phyloP scores from a whole-genome alignment of 108 stramenopile genomes.

The Cyclotella baltica region DNA sequence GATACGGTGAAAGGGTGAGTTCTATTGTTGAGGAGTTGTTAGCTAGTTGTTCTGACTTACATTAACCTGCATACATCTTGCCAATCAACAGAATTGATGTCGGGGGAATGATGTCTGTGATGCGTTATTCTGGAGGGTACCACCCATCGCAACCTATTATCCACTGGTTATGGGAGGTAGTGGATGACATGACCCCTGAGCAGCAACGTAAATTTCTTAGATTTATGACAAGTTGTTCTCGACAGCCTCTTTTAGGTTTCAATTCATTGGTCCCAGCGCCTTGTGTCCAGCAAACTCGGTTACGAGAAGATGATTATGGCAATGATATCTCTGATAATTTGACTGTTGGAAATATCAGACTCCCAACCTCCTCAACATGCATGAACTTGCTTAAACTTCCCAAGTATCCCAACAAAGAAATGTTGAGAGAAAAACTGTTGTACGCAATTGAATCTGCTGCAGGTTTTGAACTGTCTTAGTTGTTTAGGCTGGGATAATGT shows the following conservation, averaged over 20 bases:
- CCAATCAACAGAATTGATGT: constrained; percentile 73
- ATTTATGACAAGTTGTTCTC: constrained; percentile 95
- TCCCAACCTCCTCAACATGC: constrained; percentile 94
- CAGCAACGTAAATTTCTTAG: constrained; percentile 92
- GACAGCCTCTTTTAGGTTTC: constrained; percentile 97
- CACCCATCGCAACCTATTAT: constrained; percentile 95
- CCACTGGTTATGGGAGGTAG: constrained; percentile 89
- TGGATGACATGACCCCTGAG: constrained; percentile 83
- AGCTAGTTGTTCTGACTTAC: neutral
- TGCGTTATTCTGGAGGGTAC: constrained; percentile 93
- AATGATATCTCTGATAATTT: constrained; percentile 53
- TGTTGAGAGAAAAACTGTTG: constrained; percentile 90
- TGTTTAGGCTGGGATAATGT: neutral
- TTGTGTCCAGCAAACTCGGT: constrained; percentile 91
- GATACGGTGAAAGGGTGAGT: constrained; percentile 75
- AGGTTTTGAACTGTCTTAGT: constrained; percentile 97
- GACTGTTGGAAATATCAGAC: constrained; percentile 56
- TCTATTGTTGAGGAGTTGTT: neutral
- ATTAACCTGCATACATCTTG: neutral
- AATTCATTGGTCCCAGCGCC: constrained; percentile 84
- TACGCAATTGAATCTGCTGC: constrained; percentile 95
- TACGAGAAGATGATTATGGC: constrained; percentile 66
- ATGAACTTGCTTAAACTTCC: constrained; percentile 99
- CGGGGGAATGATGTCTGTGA: constrained; percentile 74
- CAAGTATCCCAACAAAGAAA: constrained; percentile 83